These are phyloP conservation scores for Meira miltonrushii DNA, from an alignment of 1,284 basidiomycete genomes.

Conservation along the genomic window DNA sequence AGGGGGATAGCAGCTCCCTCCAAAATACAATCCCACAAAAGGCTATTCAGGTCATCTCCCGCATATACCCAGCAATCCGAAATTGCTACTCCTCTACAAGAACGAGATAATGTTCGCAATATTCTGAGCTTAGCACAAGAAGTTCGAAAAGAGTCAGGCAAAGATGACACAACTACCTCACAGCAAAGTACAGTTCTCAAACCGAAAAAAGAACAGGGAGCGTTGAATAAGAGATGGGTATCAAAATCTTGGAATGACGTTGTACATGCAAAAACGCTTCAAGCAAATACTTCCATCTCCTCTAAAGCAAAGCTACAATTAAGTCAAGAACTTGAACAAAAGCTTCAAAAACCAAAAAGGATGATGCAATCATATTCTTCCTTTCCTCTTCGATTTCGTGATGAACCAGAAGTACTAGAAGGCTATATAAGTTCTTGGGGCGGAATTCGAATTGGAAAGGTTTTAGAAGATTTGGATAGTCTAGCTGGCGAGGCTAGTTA, in stretches of 20 bases:
- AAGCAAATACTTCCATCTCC: no score
- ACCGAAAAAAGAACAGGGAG: no score
- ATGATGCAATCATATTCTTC: constrained; percentile 51
- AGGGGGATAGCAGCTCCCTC: no score
- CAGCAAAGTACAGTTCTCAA: not conserved
- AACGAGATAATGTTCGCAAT: constrained; percentile 28
- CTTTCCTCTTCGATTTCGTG: constrained; percentile 49
- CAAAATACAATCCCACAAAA: no score
- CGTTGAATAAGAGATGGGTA: no score
- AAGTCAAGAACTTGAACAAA: constrained; percentile 13
- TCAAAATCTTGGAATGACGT: no score
- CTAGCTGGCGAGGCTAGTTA: constrained; percentile 47
- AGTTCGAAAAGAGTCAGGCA: constrained; percentile 21
- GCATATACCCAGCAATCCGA: no score
- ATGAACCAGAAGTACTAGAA: constrained; percentile 44
- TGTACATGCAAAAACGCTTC: no score
- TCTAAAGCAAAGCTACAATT: constrained; percentile 11
- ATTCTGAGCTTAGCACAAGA: constrained; percentile 30
- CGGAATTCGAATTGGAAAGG: constrained; percentile 49
- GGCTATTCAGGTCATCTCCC: no score
- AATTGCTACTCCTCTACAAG: constrained; percentile 19
- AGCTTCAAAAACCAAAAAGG: constrained; percentile 29
- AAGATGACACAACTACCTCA: not conserved
- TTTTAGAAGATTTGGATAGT: constrained; percentile 54
- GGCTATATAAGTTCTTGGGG: constrained; percentile 51